Evolutionary conservation across 73 alveolate genomes (phyloP), one percentile per base, ranked within the genome.

Genomic region (Symbiodinium natans): DNA sequence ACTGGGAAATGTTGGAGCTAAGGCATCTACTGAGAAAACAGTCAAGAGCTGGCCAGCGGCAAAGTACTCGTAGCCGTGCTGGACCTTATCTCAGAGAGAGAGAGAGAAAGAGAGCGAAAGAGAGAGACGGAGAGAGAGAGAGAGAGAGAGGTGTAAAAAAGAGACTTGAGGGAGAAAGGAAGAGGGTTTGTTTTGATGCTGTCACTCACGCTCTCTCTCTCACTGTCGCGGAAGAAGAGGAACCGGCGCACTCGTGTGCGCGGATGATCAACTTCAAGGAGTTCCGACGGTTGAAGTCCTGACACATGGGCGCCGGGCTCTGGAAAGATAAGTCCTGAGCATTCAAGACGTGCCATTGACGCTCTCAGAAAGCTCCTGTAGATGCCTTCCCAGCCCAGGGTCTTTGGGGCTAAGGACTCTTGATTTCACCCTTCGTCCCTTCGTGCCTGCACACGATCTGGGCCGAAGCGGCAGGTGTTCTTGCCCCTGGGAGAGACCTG

Each of bases 261-360:
- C 99, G 88, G 74, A 94, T 94, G 82, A 94, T 94, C 90, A 73
- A 84, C 73, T 92, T 90, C 99, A 99, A 96, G 82, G 99, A 99
- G 99, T 99, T 99, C 87, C 99, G 99, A 42, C 59, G 56, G 89
- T 92, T 92, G 85, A 92, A 92, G 56, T 92, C 98, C 98, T 92
- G 86, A 27, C 19, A 11, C 39, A 25, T 11, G 10, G n/a, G n/a
- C n/a, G n/a, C n/a, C n/a, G n/a, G n/a, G n/a, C n/a, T n/a, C n/a
- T n/a, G n/a, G n/a, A n/a, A n/a, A n/a, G n/a, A n/a, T n/a, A n/a
- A n/a, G n/a, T n/a, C n/a, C n/a, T n/a, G n/a, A n/a, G n/a, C n/a
- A n/a, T n/a, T n/a, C n/a, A n/a, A n/a, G n/a, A n/a, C n/a, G n/a
- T n/a, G n/a, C n/a, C n/a, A n/a, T n/a, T n/a, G n/a, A n/a, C n/a